Percentiles rank a stretch among this genome's conserved stretches.
These are phyloP conservation scores for Pseudopithomyces maydicus DNA, from an alignment of 2,329 filamentous ascomycete species.

Conservation along the genomic window DNA sequence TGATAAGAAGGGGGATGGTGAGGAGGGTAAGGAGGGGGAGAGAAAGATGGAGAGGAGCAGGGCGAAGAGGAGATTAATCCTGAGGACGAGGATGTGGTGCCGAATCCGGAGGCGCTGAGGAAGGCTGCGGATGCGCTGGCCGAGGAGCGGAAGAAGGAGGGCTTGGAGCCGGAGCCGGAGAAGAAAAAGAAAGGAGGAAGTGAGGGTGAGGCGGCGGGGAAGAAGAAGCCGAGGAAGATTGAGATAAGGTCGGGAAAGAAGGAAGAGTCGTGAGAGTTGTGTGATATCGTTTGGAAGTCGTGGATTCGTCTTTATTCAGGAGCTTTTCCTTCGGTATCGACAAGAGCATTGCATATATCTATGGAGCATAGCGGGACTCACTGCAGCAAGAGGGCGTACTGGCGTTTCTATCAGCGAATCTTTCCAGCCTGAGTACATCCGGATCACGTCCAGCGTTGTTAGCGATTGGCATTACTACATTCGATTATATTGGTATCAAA, in stretches of 20 bases:
- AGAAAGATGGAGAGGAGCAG: conserved; percentile 9
- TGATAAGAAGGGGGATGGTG: conserved; percentile 10
- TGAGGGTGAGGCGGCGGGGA: background rate
- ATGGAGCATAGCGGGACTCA: background rate
- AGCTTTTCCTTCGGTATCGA: too few relatives aligned
- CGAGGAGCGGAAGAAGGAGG: conserved; percentile 21
- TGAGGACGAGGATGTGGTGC: conserved; percentile 30
- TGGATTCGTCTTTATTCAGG: background rate
- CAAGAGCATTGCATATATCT: background rate
- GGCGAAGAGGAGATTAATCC: conserved; percentile 11
- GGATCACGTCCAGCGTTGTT: background rate
- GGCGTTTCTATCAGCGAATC: background rate
- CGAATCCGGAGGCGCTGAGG: conserved; percentile 29
- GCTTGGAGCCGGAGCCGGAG: background rate
- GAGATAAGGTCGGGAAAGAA: conserved; percentile 12
- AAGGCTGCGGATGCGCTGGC: conserved; percentile 29
- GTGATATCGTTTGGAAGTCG: background rate
- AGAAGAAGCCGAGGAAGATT: conserved; percentile 16
- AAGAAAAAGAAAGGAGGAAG: background rate
- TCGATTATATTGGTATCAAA: too few relatives aligned
- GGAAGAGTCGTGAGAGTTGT: background rate
- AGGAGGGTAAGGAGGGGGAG: conserved; percentile 14
- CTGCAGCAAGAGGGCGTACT: too few relatives aligned
- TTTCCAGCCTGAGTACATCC: background rate
- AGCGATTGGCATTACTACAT: background rate